phyloP scores from a whole-genome alignment of 208 protist genomes.

The Trypanosoma grayi region DNA sequence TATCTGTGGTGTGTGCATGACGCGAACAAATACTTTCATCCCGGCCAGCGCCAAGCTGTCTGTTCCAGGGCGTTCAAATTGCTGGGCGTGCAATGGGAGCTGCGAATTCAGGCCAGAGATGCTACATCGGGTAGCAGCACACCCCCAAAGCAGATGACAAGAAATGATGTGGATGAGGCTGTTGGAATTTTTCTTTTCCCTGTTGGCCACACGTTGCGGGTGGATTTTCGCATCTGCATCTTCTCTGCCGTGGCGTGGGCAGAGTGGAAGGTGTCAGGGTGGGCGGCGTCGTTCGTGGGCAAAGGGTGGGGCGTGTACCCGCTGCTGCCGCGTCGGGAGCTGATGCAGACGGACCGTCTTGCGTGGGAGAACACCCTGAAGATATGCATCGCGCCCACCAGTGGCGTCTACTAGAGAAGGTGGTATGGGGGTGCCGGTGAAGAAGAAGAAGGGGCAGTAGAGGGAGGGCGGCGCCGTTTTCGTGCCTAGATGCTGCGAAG shows the following conservation, averaged over 20 bases:
- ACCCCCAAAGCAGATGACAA: neutral
- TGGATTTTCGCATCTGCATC: constrained; percentile 72
- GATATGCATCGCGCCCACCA: constrained; percentile 64
- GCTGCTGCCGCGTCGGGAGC: constrained; percentile 52
- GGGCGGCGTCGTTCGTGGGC: constrained; percentile 44
- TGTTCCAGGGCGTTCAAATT: constrained; percentile 59
- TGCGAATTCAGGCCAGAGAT: constrained; percentile 40
- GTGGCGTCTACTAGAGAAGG: constrained; percentile 58
- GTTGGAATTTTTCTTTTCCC: constrained; percentile 71
- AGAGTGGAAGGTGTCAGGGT: constrained; percentile 67
- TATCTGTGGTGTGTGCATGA: constrained; percentile 65
- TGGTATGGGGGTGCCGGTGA: neutral
- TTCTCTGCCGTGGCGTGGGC: constrained; percentile 68
- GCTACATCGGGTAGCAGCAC: neutral
- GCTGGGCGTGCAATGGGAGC: constrained; percentile 56
- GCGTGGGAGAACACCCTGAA: constrained; percentile 68
- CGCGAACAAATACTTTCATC: constrained; percentile 49
- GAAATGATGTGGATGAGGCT: constrained; percentile 38
- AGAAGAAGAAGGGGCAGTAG: neutral
- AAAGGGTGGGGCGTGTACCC: constrained; percentile 73
- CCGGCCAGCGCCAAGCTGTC: constrained; percentile 49
- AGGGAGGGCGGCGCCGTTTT: neutral
- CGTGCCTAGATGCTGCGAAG: no score
- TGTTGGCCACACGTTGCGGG: constrained; percentile 40
- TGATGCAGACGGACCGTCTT: constrained; percentile 67